phyloP scores from a whole-genome alignment of 2,329 filamentous ascomycete species.

The Botrytis aclada region DNA sequence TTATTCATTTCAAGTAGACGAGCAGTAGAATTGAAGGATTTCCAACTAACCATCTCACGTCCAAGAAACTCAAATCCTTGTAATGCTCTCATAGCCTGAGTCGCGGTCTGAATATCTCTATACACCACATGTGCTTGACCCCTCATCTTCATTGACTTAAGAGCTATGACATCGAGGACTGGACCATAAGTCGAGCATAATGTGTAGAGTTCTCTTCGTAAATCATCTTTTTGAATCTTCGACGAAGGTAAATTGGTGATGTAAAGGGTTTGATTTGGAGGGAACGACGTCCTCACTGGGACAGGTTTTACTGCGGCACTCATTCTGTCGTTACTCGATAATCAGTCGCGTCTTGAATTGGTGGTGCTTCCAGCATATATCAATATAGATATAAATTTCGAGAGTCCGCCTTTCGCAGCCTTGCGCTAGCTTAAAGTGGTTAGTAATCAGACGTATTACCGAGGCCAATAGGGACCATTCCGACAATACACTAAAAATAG shows the following conservation, averaged over 20 bases:
- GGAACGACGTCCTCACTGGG: slow-evolving; percentile 33
- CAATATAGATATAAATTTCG: slow-evolving; percentile 13
- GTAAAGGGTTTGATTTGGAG: slow-evolving; percentile 82
- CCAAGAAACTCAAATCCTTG: slow-evolving; percentile 86
- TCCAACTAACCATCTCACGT: slow-evolving; percentile 68
- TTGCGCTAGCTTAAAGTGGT: slow-evolving; percentile 12
- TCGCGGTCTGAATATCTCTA: slow-evolving; percentile 84
- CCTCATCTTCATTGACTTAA: slow-evolving; percentile 89
- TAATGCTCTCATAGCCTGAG: slow-evolving; percentile 85
- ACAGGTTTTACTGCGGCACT: background rate
- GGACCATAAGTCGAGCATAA: slow-evolving; percentile 92
- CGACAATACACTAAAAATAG: too few relatives aligned
- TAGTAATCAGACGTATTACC: slow-evolving; percentile 5
- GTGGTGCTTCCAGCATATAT: background rate
- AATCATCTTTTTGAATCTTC: slow-evolving; percentile 84
- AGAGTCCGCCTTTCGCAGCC: slow-evolving; percentile 15
- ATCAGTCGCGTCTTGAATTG: background rate
- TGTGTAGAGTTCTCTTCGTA: slow-evolving; percentile 85
- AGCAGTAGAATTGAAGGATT: background rate
- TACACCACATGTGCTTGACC: slow-evolving; percentile 94
- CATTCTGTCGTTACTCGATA: slow-evolving; percentile 6
- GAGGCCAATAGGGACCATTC: too few relatives aligned
- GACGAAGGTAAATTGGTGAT: slow-evolving; percentile 80
- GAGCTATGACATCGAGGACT: slow-evolving; percentile 84
- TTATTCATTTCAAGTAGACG: background rate